Evolutionary conservation across 768 basidiomycete genomes (phyloP), one percentile per base, ranked within the genome.

Genomic region (Tylopilus balloui): DNA sequence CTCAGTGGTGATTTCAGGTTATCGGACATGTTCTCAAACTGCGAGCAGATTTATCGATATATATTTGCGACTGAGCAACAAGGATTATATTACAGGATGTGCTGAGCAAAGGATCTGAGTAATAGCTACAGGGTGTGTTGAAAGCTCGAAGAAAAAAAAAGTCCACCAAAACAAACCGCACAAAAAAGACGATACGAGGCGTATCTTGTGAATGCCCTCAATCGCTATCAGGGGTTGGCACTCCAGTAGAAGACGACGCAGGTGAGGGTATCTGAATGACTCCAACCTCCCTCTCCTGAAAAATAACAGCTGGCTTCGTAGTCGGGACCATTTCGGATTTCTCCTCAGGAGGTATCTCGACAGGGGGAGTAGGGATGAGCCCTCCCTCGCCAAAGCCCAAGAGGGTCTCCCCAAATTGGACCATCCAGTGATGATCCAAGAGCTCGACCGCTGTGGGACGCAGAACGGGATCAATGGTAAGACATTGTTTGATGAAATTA

Each of bases 401-500:
- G 31, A 91, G 71, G 9, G 83, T 79, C 59, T 84, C 86, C 45
- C 84, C 79, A 66, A 92, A 85, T 46, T 86, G 83, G 34, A 86
- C 71, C 78, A 95, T 88, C 95, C 96, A 98, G 14, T 81, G 78
- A 66, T 97, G 90, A 32, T 84, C 76, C 71, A 93, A 80, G 24
- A 98, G 78, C 61, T 96, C 92, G 19, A 73, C 68, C 0, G 96
- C 92, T 11, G 84, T 82, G 0, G 96, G 95, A 37, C 96, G 81
- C 51, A 78, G 71, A 63, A 84, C 74, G 1, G 93, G 83, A 60
- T 95, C 92, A 44, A 98, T 86, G 11, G 80, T 90, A 35, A 99
- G 71, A 68, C 95, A 98, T 59, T 84, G 81, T 51, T 88, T 86
- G 71, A 96, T 94, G 66, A 98, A 98, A 66, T 84, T 84, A 65